phyloP scores from a whole-genome alignment of 306 rosid genomes.

The Begonia masoniana region DNA sequence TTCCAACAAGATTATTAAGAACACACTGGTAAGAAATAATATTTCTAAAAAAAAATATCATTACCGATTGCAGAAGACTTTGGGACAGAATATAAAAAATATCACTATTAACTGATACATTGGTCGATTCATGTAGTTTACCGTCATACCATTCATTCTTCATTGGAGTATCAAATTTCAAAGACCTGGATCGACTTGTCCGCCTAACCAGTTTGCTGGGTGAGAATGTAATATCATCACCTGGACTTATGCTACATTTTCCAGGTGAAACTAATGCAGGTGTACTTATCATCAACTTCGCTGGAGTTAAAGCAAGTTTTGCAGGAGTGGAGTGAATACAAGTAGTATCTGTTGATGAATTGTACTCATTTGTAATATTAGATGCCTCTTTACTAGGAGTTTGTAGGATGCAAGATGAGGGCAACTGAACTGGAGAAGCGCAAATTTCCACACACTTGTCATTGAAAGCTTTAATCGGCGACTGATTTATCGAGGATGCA shows the following conservation, averaged over 20 bases:
- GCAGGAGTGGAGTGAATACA: slow-evolving; percentile 33
- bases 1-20: too few relatives aligned
- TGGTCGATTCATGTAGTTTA: slow-evolving; percentile 14
- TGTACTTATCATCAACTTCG: slow-evolving; percentile 45
- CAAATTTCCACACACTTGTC: slow-evolving; percentile 5
- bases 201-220: slow-evolving; percentile 41
- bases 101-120: slow-evolving; percentile 24
- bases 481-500: slow-evolving; percentile 11
- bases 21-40: neutral
- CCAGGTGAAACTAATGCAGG: slow-evolving; percentile 43
- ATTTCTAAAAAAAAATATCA: slow-evolving; percentile 2
- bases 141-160: slow-evolving; percentile 22
- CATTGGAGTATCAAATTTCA: slow-evolving; percentile 60
- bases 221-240: slow-evolving; percentile 18
- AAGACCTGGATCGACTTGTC: slow-evolving; percentile 39
- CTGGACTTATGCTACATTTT: slow-evolving; percentile 44
- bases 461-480: slow-evolving; percentile 6
- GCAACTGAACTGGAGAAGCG: slow-evolving; percentile 12
- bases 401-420: slow-evolving; percentile 7
- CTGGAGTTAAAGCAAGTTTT: slow-evolving; percentile 38
- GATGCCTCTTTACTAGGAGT: slow-evolving; percentile 35
- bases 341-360: slow-evolving; percentile 4
- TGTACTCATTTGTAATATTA: slow-evolving; percentile 17
- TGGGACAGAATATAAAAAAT: slow-evolving; percentile 37
- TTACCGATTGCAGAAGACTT: slow-evolving; percentile 64